Percentiles rank a stretch among this genome's conserved stretches.
These are phyloP conservation scores for Musa schizocarpa DNA, from an alignment of 176 grass and related monocot genomes.

Conservation along the genomic window DNA sequence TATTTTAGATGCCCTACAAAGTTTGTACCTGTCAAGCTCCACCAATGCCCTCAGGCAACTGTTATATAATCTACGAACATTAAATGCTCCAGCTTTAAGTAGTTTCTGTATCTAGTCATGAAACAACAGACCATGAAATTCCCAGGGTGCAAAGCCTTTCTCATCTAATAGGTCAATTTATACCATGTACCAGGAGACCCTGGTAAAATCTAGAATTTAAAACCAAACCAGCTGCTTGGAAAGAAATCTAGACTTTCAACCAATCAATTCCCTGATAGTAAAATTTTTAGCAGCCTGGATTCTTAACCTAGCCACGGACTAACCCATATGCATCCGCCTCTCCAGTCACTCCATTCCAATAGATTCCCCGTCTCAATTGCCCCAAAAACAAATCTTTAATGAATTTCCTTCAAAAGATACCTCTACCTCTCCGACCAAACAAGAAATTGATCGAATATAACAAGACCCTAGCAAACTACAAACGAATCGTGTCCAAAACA, in stretches of 20 bases:
- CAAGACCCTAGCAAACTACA: too few relatives aligned
- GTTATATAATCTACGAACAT: background rate
- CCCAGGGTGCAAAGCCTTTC: too few relatives aligned
- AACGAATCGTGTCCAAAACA: background rate
- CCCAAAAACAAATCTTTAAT: background rate
- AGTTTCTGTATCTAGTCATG: background rate
- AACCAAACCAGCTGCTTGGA: background rate
- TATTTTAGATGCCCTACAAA: background rate
- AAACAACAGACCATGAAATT: too few relatives aligned
- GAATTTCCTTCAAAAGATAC: background rate
- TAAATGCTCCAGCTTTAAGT: background rate
- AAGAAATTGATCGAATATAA: background rate
- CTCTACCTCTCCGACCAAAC: background rate
- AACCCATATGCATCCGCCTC: background rate
- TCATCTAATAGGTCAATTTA: background rate
- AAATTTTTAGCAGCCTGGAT: too few relatives aligned
- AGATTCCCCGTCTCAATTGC: background rate
- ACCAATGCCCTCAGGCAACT: background rate
- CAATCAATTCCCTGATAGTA: background rate
- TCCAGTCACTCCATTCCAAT: background rate
- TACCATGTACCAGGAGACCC: too few relatives aligned
- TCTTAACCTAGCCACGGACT: background rate
- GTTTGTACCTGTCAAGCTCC: background rate
- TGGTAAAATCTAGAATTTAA: too few relatives aligned
- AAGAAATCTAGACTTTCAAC: background rate